These are phyloP conservation scores for Chaetomium globosum DNA, from an alignment of 2,329 filamentous ascomycete species.

Conservation along the genomic window DNA sequence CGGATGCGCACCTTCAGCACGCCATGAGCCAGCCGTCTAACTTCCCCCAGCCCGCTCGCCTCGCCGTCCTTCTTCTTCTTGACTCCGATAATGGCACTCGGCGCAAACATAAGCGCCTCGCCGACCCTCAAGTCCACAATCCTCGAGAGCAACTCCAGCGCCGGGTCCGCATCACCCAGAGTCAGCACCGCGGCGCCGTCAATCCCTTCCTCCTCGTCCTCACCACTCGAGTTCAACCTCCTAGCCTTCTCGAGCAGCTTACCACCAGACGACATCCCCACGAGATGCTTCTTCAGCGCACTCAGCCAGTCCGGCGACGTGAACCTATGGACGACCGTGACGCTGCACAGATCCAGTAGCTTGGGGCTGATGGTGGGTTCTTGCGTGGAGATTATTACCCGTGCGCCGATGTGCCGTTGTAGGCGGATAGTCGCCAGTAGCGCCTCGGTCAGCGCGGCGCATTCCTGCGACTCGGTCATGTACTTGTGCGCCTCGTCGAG, in stretches of 20 bases:
- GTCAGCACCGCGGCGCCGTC: slow-evolving; percentile 24
- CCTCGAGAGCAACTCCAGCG: slow-evolving; percentile 45
- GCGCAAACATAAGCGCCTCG: slow-evolving; percentile 53
- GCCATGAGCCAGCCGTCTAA: slow-evolving; percentile 43
- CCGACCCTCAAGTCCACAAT: slow-evolving; percentile 50
- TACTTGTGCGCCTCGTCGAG: slow-evolving; percentile 82
- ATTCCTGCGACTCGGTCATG: slow-evolving; percentile 61
- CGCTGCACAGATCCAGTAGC: slow-evolving; percentile 70
- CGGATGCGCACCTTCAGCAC: slow-evolving; percentile 48
- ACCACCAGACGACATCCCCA: slow-evolving; percentile 37
- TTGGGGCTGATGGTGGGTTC: slow-evolving; percentile 71
- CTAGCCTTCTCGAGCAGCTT: slow-evolving; percentile 33
- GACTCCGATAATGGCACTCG: slow-evolving; percentile 47
- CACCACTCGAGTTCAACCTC: slow-evolving; percentile 17
- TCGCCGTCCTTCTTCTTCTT: slow-evolving; percentile 25
- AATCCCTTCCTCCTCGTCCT: slow-evolving; percentile 10
- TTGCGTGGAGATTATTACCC: slow-evolving; percentile 74
- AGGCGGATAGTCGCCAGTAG: slow-evolving; percentile 66
- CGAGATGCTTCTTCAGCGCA: slow-evolving; percentile 39
- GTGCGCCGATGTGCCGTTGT: slow-evolving; percentile 68
- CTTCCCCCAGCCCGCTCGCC: slow-evolving; percentile 9
- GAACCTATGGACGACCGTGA: slow-evolving; percentile 75
- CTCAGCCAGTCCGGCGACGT: slow-evolving; percentile 45
- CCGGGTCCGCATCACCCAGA: slow-evolving; percentile 33
- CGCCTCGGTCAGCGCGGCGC: slow-evolving; percentile 60